Base-by-base conservation (phyloP, 163 green algal species). In the Scenedesmus sp. region DNA sequence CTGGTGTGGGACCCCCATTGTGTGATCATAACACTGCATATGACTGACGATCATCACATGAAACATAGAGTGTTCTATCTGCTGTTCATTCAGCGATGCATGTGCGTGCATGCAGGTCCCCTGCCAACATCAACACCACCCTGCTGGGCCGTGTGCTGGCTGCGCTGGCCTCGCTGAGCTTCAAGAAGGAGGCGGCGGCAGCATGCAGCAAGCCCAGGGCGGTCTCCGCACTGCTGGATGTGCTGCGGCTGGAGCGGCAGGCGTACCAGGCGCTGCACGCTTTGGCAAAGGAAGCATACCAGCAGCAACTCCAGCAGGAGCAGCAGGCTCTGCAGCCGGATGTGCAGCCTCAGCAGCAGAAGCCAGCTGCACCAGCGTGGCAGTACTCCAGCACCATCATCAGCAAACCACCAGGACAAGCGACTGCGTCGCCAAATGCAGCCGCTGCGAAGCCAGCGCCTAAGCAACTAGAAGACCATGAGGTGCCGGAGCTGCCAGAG, bases 171-270 rank as follows among this genome's bases (percentile, higher is more conserved):
- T 83, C 42, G 40, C 61, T 89, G 1, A 85, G 79, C 40, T 61
- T 24, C 42, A 81, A 76, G 37, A 68, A 65, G n/a, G 73, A 85
- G 30, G 72, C 86, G 37, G 72, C 72, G 40, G 84, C 73, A 81
- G 86, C 86, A 33, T 90, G 86, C 40, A 56, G 72, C 49, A 81
- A 51, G 16, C 42, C 42, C n/a, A 73, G 43, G n/a, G 72, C 86
- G 42, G 73, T 90, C 5, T 12, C 70, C 40, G 72, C 73, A 1
- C 72, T 90, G 15, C 70, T 90, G 13, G 44, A 72, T n/a, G 86
- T 85, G 46, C n/a, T 90, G n/a, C 46, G 86, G 3, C 68, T 90
- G 46, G 86, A 90, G 72, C 59, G n/a, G n/a, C 43, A 53, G 49
- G 86, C 86, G 12, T 86, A 78, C 33, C 53, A 59, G 16, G 26